phyloP scores from a whole-genome alignment of 2,329 filamentous ascomycete genomes.

The Pseudogymnoascus sp. region DNA sequence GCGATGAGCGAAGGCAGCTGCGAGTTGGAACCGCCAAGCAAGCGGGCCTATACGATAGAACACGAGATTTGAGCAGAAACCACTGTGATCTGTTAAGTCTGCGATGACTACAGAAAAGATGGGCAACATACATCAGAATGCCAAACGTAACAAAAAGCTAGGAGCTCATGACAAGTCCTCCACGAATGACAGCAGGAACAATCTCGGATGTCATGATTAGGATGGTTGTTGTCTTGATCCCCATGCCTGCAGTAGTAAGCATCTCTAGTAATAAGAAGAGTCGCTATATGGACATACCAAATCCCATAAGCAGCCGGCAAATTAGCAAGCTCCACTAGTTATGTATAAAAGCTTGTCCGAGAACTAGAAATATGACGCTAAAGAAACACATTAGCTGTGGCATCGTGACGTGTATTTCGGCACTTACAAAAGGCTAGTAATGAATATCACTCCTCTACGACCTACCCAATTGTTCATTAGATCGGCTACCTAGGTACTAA shows the following conservation, averaged over 20 bases:
- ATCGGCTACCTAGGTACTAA: conserved; percentile 58
- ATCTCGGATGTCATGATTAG: conserved; percentile 72
- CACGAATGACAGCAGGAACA: conserved; percentile 59
- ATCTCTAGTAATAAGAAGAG: conserved; percentile 56
- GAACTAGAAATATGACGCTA: conserved; percentile 55
- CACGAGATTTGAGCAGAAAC: conserved; percentile 52
- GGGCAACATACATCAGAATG: conserved; percentile 38
- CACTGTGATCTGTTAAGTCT: conserved; percentile 23
- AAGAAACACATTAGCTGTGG: not conserved
- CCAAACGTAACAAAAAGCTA: conserved; percentile 59
- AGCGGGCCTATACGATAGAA: conserved; percentile 44
- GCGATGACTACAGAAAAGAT: not conserved
- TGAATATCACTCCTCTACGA: conserved; percentile 63
- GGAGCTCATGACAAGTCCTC: conserved; percentile 76
- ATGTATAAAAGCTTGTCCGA: conserved; percentile 58
- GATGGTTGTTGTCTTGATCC: conserved; percentile 59
- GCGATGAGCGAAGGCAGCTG: conserved; percentile 47
- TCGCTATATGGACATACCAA: conserved; percentile 62
- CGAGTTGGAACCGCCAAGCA: conserved; percentile 54
- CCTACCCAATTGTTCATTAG: conserved; percentile 56
- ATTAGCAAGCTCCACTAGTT: conserved; percentile 64
- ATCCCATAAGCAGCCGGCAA: conserved; percentile 58
- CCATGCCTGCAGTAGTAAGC: conserved; percentile 68
- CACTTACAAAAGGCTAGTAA: conserved; percentile 58
- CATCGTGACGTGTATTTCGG: not conserved